phyloP scores from a whole-genome alignment of 2,329 filamentous ascomycete species.

The Xylaria sp. region DNA sequence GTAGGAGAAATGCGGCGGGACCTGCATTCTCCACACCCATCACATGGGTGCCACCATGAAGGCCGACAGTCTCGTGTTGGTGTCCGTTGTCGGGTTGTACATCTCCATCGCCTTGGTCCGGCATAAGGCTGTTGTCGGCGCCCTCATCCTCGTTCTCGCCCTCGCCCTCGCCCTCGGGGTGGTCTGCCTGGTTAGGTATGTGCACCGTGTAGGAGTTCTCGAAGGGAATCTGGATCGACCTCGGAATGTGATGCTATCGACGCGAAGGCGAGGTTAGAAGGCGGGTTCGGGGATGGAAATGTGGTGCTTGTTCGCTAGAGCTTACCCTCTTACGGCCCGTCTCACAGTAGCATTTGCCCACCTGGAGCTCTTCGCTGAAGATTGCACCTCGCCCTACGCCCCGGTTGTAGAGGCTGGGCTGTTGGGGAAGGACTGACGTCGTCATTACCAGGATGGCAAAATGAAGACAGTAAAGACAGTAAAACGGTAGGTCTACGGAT shows the following conservation, averaged over 20 bases:
- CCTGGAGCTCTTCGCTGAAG: conserved; percentile 24
- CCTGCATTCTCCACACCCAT: neutral
- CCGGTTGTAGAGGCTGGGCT: conserved; percentile 7
- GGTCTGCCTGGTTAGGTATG: conserved; percentile 6
- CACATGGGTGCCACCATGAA: conserved; percentile 1
- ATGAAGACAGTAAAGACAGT: too few relatives aligned
- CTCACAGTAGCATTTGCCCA: conserved; percentile 27
- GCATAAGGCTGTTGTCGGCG: conserved; percentile 2
- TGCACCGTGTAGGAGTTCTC: conserved; percentile 3
- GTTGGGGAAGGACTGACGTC: neutral
- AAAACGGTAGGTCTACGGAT: neutral
- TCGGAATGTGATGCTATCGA: conserved; percentile 23
- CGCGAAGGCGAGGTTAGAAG: conserved; percentile 1
- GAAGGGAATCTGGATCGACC: conserved; percentile 24
- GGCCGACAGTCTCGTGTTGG: neutral
- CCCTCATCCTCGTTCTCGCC: conserved; percentile 14
- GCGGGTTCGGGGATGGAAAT: neutral
- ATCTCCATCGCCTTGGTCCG: conserved; percentile 5
- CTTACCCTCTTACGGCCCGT: conserved; percentile 33
- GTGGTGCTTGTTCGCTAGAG: neutral
- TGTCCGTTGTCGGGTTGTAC: neutral
- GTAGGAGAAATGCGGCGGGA: neutral
- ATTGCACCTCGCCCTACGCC: conserved; percentile 25
- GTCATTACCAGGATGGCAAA: neutral
- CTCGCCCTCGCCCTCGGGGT: conserved; percentile 23